Base-by-base conservation (phyloP, 495 filamentous ascomycete species). In the Lophiostoma macrostomum region DNA sequence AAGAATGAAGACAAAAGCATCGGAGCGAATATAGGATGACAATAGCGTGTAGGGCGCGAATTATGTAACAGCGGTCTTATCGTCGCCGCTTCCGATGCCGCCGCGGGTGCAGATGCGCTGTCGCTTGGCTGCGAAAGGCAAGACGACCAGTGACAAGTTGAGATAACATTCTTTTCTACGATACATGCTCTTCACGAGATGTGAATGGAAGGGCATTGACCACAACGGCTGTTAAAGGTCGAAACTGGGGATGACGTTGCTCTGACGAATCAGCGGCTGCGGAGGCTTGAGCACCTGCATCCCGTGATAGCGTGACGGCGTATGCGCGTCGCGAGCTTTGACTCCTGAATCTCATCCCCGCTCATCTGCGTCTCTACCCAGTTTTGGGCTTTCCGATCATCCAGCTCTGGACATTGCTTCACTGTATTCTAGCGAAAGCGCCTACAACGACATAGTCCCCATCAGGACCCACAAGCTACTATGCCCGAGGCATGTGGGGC, bases 11-110 rank as follows among this genome's bases (percentile, higher is more conserved):
- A 19, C 22, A 31, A 34, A 23, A 59, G n/a, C 56, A 53, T 53
- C n/a, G n/a, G n/a, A n/a, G n/a, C n/a, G n/a, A n/a, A n/a, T n/a
- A n/a, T n/a, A n/a, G n/a, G n/a, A n/a, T n/a, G n/a, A n/a, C n/a
- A n/a, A n/a, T n/a, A n/a, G n/a, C n/a, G n/a, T n/a, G n/a, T n/a
- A 49, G 53, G 59, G 41, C 50, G 51, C 40, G 52, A 41, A 57
- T 62, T 62, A 62, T 62, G 59, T 62, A 62, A 58, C 53, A 31
- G 59, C 53, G 44, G 39, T 46, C 53, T 50, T 59, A 53, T 53
- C 56, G 45, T 50, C 22, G 13, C 3, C 16, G 35, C 30, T 42
- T 54, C 51, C 51, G 42, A 46, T 18, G 12, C 34, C 24, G 28
- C 18, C 23, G 24, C n/a, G 10, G 14, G 2, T 5, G 2, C 34